These are phyloP conservation scores for Lycium barbarum DNA, from an alignment of 257 asterid genomes.

Conservation along the genomic window DNA sequence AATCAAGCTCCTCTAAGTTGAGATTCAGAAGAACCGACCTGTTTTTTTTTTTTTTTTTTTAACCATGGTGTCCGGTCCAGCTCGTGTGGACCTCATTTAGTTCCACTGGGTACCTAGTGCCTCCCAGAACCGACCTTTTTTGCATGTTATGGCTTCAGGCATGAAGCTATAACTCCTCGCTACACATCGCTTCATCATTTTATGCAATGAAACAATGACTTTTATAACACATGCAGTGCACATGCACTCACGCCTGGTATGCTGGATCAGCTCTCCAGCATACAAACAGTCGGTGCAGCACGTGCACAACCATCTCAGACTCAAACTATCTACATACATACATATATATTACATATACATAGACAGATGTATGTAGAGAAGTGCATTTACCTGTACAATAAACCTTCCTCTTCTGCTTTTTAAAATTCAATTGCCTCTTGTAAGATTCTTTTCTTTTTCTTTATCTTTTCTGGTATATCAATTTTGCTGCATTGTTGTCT, in stretches of 20 bases:
- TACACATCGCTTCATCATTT: neutral
- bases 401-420: neutral
- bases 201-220: neutral
- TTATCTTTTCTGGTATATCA: neutral
- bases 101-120: too few relatives aligned
- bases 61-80: too few relatives aligned
- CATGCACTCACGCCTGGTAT: neutral
- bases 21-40: neutral
- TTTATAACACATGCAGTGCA: neutral
- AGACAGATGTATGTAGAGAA: slow-evolving; percentile 6
- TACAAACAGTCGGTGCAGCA: slow-evolving; percentile 11
- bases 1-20: neutral
- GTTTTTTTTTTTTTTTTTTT: neutral
- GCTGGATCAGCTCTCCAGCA: neutral
- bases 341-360: neutral
- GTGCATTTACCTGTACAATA: neutral
- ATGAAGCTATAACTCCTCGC: slow-evolving; percentile 1
- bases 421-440: slow-evolving; percentile 18
- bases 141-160: neutral
- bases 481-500: slow-evolving; percentile 16
- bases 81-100: too few relatives aligned
- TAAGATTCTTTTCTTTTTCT: neutral
- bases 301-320: neutral
- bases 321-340: neutral
- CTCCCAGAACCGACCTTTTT: neutral